phyloP scores from a whole-genome alignment of 176 grass and related monocot genomes.

The Triticum urartu region DNA sequence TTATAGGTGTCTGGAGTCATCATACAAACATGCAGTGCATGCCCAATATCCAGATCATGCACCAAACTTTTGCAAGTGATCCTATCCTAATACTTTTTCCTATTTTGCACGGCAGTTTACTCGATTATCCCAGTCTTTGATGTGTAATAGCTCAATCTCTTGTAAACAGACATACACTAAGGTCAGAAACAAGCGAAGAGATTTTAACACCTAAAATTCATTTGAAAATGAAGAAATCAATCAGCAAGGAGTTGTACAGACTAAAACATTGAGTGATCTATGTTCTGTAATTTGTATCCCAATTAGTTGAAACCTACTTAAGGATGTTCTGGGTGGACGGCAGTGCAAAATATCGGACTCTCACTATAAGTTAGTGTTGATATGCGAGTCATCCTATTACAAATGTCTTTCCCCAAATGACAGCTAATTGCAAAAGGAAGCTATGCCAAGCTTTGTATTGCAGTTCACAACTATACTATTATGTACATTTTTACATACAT shows the following conservation, averaged over 20 bases:
- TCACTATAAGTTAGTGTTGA: too few species aligned
- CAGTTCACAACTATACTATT: too few species aligned
- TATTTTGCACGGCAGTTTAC: not conserved
- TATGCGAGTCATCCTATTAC: too few species aligned
- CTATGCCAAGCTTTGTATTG: too few species aligned
- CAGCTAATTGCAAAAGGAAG: too few species aligned
- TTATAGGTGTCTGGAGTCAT: constrained; percentile 4
- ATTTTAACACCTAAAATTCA: not conserved
- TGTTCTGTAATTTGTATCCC: too few species aligned
- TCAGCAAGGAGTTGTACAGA: not conserved
- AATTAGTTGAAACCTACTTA: too few species aligned
- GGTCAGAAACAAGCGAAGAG: not conserved
- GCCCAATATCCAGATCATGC: not conserved
- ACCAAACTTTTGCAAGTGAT: constrained; percentile 3
- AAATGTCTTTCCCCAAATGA: too few species aligned
- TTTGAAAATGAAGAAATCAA: not conserved
- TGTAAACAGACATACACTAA: not conserved
- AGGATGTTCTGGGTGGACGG: too few species aligned
- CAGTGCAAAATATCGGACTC: too few species aligned
- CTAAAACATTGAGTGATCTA: not conserved
- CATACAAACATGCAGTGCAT: not conserved
- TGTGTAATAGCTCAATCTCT: not conserved
- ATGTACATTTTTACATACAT: too few species aligned
- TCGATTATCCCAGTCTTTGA: not conserved
- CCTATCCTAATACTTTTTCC: not conserved